Conservation (phyloP, 805 yeast species). For the Saturnispora zaruensis region DNA sequence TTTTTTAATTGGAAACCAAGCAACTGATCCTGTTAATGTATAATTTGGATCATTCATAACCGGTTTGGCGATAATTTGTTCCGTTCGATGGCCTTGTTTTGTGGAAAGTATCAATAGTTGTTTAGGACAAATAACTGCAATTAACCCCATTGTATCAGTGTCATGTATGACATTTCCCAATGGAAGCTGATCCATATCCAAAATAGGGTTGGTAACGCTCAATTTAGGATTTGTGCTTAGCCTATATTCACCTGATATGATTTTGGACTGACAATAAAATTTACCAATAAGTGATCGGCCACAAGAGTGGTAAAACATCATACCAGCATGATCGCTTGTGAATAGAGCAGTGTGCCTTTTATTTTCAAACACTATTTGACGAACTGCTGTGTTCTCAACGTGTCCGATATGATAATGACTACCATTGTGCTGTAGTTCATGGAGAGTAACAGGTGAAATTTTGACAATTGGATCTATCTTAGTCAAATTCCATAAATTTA, state of each 20-base stretch:
- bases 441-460: conserved; percentile 24
- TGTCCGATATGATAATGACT: conserved; percentile 27
- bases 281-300: conserved; percentile 50
- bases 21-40: conserved; percentile 37
- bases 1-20: conserved; percentile 56
- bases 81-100: conserved; percentile 42
- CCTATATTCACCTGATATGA: conserved; percentile 44
- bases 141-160: conserved; percentile 49
- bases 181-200: conserved; percentile 47
- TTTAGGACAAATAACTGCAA: conserved; percentile 50
- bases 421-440: conserved; percentile 17
- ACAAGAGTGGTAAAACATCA: conserved; percentile 57
- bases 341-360: conserved; percentile 47
- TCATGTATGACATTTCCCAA: conserved; percentile 40
- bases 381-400: conserved; percentile 30
- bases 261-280: conserved; percentile 36
- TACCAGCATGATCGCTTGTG: conserved; percentile 47
- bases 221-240: conserved; percentile 1
- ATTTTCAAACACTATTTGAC: conserved; percentile 40
- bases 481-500: conserved; percentile 59
- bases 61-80: conserved; percentile 45
- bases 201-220: conserved; percentile 19
- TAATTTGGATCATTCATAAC: conserved; percentile 25
- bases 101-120: conserved; percentile 47
- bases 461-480: conserved; percentile 25